Percentiles rank a stretch among this genome's conserved stretches.
phyloP scores from a whole-genome alignment of 108 stramenopile genomes.

The Chaetoceros muelleri region DNA sequence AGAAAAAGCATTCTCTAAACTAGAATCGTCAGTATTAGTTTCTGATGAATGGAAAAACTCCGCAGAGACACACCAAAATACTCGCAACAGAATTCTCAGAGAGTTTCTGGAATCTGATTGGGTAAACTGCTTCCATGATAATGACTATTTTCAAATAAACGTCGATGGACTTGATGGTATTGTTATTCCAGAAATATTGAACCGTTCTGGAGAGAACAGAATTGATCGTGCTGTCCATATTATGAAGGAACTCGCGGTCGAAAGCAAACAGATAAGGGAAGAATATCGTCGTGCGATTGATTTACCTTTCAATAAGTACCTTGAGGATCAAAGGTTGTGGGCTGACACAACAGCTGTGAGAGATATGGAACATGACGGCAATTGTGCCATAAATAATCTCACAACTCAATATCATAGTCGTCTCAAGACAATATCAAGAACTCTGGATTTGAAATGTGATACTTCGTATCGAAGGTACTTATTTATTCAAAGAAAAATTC shows the following conservation, averaged over 20 bases:
- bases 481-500: conserved; percentile 23
- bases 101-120: conserved; percentile 43
- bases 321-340: conserved; percentile 65
- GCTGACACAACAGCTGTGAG: conserved; percentile 79
- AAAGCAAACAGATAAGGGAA: conserved; percentile 35
- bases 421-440: conserved; percentile 21
- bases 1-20: conserved; percentile 33
- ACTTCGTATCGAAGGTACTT: conserved; percentile 35
- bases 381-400: conserved; percentile 35
- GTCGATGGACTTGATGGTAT: conserved; percentile 14
- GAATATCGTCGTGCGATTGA: conserved; percentile 49
- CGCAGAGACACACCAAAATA: background rate
- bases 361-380: conserved; percentile 61
- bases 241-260: conserved; percentile 28
- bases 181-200: conserved; percentile 39
- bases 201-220: conserved; percentile 18
- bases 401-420: conserved; percentile 28
- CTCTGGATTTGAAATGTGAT: conserved; percentile 5
- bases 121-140: conserved; percentile 43
- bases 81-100: conserved; percentile 21
- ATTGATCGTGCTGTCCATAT: conserved; percentile 21
- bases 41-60: background rate
- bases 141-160: background rate
- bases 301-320: conserved; percentile 51
- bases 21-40: conserved; percentile 16